Evolutionary conservation across 2,329 filamentous ascomycete species (phyloP).

Genomic region (Pseudogymnoascus pannorum): DNA sequence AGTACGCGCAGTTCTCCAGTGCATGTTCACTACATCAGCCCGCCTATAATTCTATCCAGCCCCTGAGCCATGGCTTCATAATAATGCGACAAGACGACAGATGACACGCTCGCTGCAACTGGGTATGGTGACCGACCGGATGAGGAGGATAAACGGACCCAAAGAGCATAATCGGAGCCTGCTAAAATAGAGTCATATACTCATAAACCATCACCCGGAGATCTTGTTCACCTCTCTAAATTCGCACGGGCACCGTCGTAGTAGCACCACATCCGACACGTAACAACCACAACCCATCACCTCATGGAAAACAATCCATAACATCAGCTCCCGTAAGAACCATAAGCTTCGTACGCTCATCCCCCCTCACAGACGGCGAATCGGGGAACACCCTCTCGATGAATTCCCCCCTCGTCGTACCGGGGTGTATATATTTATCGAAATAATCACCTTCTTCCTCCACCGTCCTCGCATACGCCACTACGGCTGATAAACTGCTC

Average conservation of each 20-base stretch:
- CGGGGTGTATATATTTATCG: slow-evolving; percentile 15
- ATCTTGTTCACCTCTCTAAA: not conserved
- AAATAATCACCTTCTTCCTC: slow-evolving; percentile 18
- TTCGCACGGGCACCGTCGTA: not conserved
- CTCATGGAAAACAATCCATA: slow-evolving; percentile 21
- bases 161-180: not conserved
- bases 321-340: slow-evolving; percentile 20
- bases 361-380: slow-evolving; percentile 16
- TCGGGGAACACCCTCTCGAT: slow-evolving; percentile 9
- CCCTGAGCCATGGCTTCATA: not conserved
- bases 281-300: not conserved
- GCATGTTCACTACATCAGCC: not conserved
- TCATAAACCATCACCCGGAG: not conserved
- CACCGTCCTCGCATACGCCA: slow-evolving; percentile 19
- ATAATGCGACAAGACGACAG: too few species aligned
- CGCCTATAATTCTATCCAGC: not conserved
- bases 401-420: slow-evolving; percentile 13
- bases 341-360: slow-evolving; percentile 19
- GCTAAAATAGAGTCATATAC: not conserved
- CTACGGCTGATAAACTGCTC: slow-evolving; percentile 19
- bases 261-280: not conserved
- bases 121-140: too few species aligned
- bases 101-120: not conserved
- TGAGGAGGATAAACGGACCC: not conserved
- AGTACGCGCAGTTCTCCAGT: not conserved